These are phyloP conservation scores for Oxyria digyna DNA, from an alignment of 148 eudicot species.

Conservation along the genomic window DNA sequence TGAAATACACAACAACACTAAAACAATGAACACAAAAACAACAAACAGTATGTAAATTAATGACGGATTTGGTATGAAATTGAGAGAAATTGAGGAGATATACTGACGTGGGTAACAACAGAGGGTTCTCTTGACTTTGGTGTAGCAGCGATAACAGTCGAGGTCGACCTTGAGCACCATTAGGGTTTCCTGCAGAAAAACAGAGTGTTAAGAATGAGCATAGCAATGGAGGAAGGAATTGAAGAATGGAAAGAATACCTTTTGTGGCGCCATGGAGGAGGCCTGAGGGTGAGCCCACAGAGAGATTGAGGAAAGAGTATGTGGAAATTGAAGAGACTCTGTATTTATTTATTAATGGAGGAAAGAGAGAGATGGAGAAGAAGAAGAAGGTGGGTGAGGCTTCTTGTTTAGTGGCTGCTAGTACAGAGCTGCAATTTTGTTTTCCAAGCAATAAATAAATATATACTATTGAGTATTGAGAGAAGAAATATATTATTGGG, in stretches of 20 bases:
- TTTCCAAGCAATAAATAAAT: background rate
- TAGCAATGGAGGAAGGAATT: background rate
- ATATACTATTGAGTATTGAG: no score
- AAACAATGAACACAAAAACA: no score
- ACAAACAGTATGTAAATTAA: no score
- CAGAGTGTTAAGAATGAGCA: no score
- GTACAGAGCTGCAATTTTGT: background rate
- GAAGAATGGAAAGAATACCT: background rate
- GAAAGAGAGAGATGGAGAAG: background rate
- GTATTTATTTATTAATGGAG: background rate
- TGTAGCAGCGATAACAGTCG: slow-evolving; percentile 61
- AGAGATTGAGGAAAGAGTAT: background rate
- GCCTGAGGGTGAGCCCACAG: background rate
- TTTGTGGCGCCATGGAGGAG: slow-evolving; percentile 4
- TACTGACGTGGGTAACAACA: slow-evolving; percentile 70
- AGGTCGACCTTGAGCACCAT: slow-evolving; percentile 79
- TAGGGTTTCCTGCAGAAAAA: slow-evolving; percentile 30
- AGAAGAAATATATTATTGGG: no score
- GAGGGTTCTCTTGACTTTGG: slow-evolving; percentile 49
- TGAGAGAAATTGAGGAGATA: background rate
- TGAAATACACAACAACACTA: no score
- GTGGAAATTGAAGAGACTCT: background rate
- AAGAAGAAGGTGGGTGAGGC: slow-evolving; percentile 1
- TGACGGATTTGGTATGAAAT: background rate
- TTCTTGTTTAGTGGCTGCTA: background rate